Percentiles rank a stretch among this genome's conserved stretches.
phyloP scores from a whole-genome alignment of 345 rosid species.

The Eucalyptus sp. region DNA sequence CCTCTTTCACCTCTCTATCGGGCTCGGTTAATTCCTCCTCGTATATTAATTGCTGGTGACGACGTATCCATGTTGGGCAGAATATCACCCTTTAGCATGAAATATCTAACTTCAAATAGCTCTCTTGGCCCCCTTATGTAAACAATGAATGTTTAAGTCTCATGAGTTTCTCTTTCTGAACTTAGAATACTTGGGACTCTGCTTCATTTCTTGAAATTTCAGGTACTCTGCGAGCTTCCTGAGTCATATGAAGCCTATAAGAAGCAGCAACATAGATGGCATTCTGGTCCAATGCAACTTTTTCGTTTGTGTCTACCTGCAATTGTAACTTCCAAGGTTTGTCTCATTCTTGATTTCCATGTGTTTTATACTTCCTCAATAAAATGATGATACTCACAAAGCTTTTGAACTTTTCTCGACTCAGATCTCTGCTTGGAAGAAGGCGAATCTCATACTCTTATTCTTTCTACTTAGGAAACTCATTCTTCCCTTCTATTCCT shows the following conservation, averaged over 20 bases:
- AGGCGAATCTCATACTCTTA: slow-evolving; percentile 5
- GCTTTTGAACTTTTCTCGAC: not conserved
- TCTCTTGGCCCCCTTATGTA: not conserved
- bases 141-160: not conserved
- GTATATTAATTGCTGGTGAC: not conserved
- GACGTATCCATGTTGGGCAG: not conserved
- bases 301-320: slow-evolving; percentile 8
- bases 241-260: slow-evolving; percentile 6
- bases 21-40: not conserved
- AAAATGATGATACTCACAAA: not conserved
- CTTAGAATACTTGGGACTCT: not conserved
- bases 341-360: not conserved
- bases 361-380: not conserved
- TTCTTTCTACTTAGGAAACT: slow-evolving; percentile 16
- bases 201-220: not conserved
- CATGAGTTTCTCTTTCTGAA: not conserved
- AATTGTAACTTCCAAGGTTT: slow-evolving; percentile 1
- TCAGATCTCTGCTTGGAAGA: slow-evolving; percentile 13
- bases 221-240: slow-evolving; percentile 6
- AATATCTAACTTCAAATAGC: not conserved
- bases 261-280: slow-evolving; percentile 12
- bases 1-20: not conserved
- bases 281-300: slow-evolving; percentile 14
- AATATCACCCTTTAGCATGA: not conserved
- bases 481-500: slow-evolving; percentile 4